These are phyloP conservation scores for Ceratopteris richardii DNA, from an alignment of 75 land plant genomes.

Conservation along the genomic window DNA sequence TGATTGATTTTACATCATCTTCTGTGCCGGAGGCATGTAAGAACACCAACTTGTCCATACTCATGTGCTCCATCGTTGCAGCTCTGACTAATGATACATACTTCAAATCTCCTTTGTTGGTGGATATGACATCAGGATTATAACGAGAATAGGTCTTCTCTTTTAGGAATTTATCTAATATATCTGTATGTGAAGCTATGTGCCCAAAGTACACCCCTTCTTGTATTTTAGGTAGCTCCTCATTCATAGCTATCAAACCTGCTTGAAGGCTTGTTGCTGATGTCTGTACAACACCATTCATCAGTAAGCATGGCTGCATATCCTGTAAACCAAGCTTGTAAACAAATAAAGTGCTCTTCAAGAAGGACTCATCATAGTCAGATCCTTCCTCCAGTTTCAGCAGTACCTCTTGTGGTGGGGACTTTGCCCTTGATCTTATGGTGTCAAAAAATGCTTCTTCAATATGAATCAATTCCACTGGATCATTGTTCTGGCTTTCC, in stretches of 20 bases:
- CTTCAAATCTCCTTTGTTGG: conserved; percentile 45
- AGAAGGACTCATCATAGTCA: conserved; percentile 36
- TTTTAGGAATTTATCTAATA: conserved; percentile 79
- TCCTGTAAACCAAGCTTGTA: conserved; percentile 68
- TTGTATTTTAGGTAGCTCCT: conserved; percentile 83
- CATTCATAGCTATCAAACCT: conserved; percentile 82
- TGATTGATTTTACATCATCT: conserved; percentile 90
- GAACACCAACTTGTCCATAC: conserved; percentile 48
- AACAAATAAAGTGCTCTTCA: conserved; percentile 62
- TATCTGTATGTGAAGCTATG: conserved; percentile 63
- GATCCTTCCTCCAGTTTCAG: conserved; percentile 47
- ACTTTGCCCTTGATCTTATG: conserved; percentile 47
- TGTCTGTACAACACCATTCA: conserved; percentile 90
- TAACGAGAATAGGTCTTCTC: conserved; percentile 74
- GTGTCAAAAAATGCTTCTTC: conserved; percentile 79
- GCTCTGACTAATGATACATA: conserved; percentile 55
- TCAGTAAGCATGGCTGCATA: conserved; percentile 55
- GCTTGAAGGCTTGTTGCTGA: conserved; percentile 38
- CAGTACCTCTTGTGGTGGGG: conserved; percentile 59
- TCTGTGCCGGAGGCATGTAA: conserved; percentile 74
- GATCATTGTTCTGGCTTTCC: conserved; percentile 11
- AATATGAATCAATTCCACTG: conserved; percentile 45
- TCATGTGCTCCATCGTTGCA: conserved; percentile 29
- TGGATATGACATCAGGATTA: conserved; percentile 76
- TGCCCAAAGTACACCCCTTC: conserved; percentile 92